Evolutionary conservation across 805 yeast genomes (phyloP), one percentile per base, ranked within the genome.

Genomic region (Saccharomycopsis schoenii): DNA sequence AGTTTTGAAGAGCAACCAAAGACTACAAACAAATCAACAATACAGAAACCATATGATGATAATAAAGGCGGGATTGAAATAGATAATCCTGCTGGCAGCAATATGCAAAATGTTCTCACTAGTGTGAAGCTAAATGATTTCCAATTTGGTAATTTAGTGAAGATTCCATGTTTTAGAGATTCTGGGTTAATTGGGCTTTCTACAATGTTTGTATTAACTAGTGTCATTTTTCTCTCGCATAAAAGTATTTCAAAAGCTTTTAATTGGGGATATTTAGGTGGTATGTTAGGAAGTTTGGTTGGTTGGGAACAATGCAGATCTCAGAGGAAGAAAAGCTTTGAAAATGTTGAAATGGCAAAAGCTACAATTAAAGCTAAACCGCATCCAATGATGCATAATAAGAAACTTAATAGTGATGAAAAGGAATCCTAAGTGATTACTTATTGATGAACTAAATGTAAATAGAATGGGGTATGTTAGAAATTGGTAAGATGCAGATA

Each of bases 271-370:
- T 77, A 88, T 58, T 87, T 88, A 43, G 96, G 94, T 2, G 82
- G 90, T 65, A 72, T 88, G 60, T 70, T 90, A 21, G 97, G 97
- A 0, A 83, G 89, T 55, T 78, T 88, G 0, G 84, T 88, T 34
- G 89, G 96, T 0, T 92, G 97, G 97, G 97, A 92, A 70, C 96
- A 90, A 72, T 92, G 98, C 71, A 78, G 96, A 62, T 77, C 83
- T 57, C 78, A 83, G 56, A 78, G 96, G 70, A 78, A 85, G 68
- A 80, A 82, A 64, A 83, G 88, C 60, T 79, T 83, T 69, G 80
- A 81, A 63, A 83, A 85, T 61, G 86, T 92, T 56, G 84, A 82
- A 61, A 72, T 80, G 68, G 96, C 96, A 0, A 84, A 83, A 67
- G 61, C 62, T n/a, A 47, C 58, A 3, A 42, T 60, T 17, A 25